These are phyloP conservation scores for Fraxinus latifolia DNA, from an alignment of 305 asterid species.

Conservation along the genomic window DNA sequence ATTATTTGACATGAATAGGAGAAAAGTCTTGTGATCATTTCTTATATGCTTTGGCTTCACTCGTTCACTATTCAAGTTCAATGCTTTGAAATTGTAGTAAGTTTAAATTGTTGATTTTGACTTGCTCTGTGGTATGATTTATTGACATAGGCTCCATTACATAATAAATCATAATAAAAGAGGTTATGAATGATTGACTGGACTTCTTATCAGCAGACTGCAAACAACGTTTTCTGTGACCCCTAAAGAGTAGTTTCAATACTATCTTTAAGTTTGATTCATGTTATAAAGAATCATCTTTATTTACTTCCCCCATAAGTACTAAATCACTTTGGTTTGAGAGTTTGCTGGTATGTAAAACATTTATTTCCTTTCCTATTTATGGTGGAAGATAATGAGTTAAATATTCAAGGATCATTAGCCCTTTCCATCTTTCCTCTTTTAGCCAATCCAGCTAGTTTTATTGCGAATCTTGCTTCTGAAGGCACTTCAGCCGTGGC, in stretches of 20 bases:
- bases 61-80: neutral
- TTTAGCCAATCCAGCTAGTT: neutral
- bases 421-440: neutral
- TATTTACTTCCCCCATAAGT: conserved; percentile 8
- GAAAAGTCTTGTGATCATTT: neutral
- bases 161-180: neutral
- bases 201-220: neutral
- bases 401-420: conserved; percentile 8
- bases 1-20: neutral
- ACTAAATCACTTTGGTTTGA: conserved; percentile 1
- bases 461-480: neutral
- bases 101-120: neutral
- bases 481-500: neutral
- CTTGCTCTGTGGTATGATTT: neutral
- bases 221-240: conserved; percentile 2
- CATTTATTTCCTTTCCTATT: neutral
- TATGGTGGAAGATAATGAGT: neutral
- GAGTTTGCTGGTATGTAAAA: conserved; percentile 11
- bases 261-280: conserved; percentile 4
- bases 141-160: neutral
- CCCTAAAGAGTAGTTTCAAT: conserved; percentile 5
- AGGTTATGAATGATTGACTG: neutral
- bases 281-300: conserved; percentile 9
- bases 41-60: neutral
- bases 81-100: neutral